These are phyloP conservation scores for Monilinia aucupariae DNA, from an alignment of 2,329 filamentous ascomycete genomes.

Conservation along the genomic window DNA sequence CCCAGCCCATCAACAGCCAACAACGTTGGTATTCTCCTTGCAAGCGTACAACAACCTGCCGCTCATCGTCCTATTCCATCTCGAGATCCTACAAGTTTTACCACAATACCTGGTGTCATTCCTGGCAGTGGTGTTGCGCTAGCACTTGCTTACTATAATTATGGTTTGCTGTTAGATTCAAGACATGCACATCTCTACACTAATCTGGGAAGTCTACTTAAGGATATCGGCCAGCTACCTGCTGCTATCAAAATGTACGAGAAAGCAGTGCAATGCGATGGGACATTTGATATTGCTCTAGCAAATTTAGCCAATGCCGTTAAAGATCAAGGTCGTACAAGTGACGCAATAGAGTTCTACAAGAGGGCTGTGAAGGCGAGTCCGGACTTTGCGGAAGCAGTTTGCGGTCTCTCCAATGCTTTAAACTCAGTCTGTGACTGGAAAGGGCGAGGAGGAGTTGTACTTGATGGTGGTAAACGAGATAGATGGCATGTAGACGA, in stretches of 20 bases:
- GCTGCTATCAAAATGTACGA: conserved; percentile 97
- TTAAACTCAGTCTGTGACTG: conserved; percentile 96
- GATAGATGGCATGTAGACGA: conserved; percentile 94
- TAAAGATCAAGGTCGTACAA: conserved; percentile 89
- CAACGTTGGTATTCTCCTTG: conserved; percentile 95
- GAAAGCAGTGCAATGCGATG: conserved; percentile 83
- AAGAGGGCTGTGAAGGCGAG: conserved; percentile 85
- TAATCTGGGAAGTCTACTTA: conserved; percentile 88
- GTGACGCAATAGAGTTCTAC: conserved; percentile 89
- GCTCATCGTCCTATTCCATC: conserved; percentile 36
- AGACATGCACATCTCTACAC: conserved; percentile 95
- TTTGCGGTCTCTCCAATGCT: conserved; percentile 90
- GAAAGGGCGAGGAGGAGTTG: conserved; percentile 80
- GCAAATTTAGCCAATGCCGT: conserved; percentile 97
- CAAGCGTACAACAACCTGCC: conserved; percentile 73
- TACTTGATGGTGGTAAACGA: conserved; percentile 64
- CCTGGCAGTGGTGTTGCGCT: conserved; percentile 84
- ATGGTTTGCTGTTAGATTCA: conserved; percentile 78
- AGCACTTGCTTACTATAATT: conserved; percentile 91
- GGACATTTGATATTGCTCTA: conserved; percentile 92
- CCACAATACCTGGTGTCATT: conserved; percentile 67
- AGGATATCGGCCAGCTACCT: conserved; percentile 90
- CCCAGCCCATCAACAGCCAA: conserved; percentile 97
- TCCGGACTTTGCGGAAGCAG: conserved; percentile 92
- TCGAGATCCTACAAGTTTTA: conserved; percentile 36